Base-by-base conservation (phyloP, 2,329 filamentous ascomycete genomes). In the Trematosphaeria pertusa region DNA sequence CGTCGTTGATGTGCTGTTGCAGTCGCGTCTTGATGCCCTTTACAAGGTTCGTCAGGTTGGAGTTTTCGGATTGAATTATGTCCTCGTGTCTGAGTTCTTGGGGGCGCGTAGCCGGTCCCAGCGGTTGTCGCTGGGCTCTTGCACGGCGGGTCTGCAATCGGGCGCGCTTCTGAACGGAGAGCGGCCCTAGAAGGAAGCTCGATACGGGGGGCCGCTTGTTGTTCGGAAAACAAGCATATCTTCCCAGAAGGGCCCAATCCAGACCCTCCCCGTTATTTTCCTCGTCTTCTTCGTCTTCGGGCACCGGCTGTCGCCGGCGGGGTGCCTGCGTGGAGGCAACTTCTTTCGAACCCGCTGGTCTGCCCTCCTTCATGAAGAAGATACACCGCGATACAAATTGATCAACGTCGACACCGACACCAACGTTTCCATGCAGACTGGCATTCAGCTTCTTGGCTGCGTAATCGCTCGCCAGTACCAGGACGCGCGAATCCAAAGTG, bases 381-480 rank as follows among this genome's bases (percentile, higher is more conserved):
- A 95, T 91, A 69, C 88, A 93, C 71, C 95, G 96, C 0, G 89
- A 88, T 11, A 97, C 84, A 63, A 97, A 95, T 61, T 96, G 89
- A 51, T 97, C 92, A 0, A 95, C 80, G 63, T 97, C 92, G 17
- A 99, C 76, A 6, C 91, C 90, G 39, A 87, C 85, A 2, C 84
- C 83, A 2, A 81, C 76, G 59, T 87, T 87, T 5, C 91, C 91
- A 21, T 90, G 79, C 1, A 87, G 85, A 19, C 95, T 79, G 40
- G 87, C 85, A 33, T 87, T 79, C 0, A 90, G 87, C 66, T 91
- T 91, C 59, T 89, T 89, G 61, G 88, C 87, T 0, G 88, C 87
- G 4, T 95, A 73, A 54, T 97, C 91, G 4, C 89, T 89, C 1
- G 89, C 86, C 54, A 82, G 86, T 37, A 96, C 87, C 3, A 97